Percentiles rank a stretch among this genome's conserved stretches.
Evolutionary conservation across 2,329 filamentous ascomycete species (phyloP).

Genomic region (Elsinoe batatas): DNA sequence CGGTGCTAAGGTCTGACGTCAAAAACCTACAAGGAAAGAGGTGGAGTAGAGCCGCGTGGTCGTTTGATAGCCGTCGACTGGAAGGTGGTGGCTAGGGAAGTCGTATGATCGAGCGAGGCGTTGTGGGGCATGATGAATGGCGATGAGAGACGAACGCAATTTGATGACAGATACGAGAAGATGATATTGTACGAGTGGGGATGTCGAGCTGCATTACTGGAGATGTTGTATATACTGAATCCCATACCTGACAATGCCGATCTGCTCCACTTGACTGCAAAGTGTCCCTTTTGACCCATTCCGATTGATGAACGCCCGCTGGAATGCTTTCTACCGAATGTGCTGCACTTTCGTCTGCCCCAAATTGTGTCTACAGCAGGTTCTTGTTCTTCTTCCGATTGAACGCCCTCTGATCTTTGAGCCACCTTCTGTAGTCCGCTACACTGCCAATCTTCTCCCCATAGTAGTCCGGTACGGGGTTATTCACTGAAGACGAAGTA

Average conservation of each 20-base stretch:
- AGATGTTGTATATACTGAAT: constrained; percentile 9
- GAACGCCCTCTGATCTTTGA: constrained; percentile 95
- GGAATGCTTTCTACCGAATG: background rate
- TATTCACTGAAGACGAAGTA: constrained; percentile 74
- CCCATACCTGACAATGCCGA: background rate
- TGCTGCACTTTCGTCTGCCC: background rate
- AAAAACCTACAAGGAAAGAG: background rate
- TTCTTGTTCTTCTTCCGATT: constrained; percentile 71
- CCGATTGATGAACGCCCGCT: constrained; percentile 3
- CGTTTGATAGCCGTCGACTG: background rate
- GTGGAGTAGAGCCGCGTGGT: background rate
- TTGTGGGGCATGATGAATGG: background rate
- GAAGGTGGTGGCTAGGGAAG: background rate
- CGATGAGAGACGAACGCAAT: background rate
- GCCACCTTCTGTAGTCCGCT: constrained; percentile 81
- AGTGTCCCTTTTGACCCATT: background rate
- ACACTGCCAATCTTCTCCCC: constrained; percentile 97
- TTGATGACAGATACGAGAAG: background rate
- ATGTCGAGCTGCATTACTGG: constrained; percentile 4
- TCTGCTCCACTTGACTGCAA: background rate
- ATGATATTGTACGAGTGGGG: background rate
- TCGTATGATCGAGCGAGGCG: background rate
- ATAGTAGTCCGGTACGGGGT: constrained; percentile 95
- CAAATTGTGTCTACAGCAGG: constrained; percentile 41
- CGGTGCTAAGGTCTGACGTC: constrained; percentile 25